Conservation (phyloP, 2,329 filamentous ascomycete species). For the Colletotrichum gigasporum region DNA sequence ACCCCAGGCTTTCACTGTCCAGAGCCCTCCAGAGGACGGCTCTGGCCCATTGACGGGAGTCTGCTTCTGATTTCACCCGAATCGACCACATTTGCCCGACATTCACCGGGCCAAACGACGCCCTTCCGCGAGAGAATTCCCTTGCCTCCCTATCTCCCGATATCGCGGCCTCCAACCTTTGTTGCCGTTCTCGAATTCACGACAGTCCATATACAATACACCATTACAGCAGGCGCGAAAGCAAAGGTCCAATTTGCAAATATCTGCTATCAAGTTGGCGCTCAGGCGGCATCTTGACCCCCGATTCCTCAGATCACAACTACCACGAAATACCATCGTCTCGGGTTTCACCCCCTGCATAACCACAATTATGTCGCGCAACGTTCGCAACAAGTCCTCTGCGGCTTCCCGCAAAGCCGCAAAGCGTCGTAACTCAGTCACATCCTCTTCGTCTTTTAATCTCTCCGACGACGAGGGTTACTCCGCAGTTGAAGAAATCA, state of each 20-base stretch:
- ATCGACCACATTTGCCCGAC: slow-evolving; percentile 18
- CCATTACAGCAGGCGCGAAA: not conserved
- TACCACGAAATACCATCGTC: slow-evolving; percentile 35
- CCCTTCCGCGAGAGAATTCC: slow-evolving; percentile 18
- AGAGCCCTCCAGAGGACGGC: slow-evolving; percentile 42
- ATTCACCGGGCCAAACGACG: slow-evolving; percentile 24
- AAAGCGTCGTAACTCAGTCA: slow-evolving; percentile 60
- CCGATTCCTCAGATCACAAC: not conserved
- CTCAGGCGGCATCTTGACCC: slow-evolving; percentile 1
- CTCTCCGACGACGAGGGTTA: slow-evolving; percentile 77
- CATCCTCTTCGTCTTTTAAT: slow-evolving; percentile 65
- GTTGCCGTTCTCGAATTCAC: not conserved
- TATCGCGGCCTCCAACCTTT: not conserved
- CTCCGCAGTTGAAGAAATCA: slow-evolving; percentile 81
- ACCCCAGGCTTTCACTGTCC: slow-evolving; percentile 61
- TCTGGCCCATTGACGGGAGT: slow-evolving; percentile 48
- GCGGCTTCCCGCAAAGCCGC: slow-evolving; percentile 53
- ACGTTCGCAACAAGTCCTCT: slow-evolving; percentile 59
- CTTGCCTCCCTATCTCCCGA: slow-evolving; percentile 1
- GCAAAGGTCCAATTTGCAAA: not conserved
- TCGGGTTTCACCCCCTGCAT: slow-evolving; percentile 14
- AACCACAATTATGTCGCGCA: slow-evolving; percentile 58
- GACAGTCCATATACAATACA: not conserved
- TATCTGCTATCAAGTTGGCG: not conserved
- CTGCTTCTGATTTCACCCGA: slow-evolving; percentile 45